Percentiles rank a stretch among this genome's conserved stretches.
Conservation (phyloP, 441 rosid species). For the Bruguiera hainesii region DNA sequence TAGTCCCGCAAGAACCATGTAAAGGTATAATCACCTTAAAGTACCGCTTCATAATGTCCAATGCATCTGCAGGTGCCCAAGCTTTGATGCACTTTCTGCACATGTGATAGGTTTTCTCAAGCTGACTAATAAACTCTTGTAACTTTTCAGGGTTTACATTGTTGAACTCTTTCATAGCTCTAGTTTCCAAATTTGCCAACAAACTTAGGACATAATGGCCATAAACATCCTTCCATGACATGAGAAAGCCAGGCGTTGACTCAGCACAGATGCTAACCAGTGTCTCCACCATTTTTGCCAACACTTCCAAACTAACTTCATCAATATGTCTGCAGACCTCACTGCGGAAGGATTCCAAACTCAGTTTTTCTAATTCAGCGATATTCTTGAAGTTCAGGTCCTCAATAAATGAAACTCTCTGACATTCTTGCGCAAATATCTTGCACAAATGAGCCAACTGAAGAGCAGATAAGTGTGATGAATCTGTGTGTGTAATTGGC, state of each 20-base stretch:
- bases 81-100: constrained; percentile 55
- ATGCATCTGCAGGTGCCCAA: constrained; percentile 62
- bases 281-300: constrained; percentile 78
- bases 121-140: constrained; percentile 56
- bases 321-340: constrained; percentile 67
- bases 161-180: constrained; percentile 40
- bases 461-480: constrained; percentile 30
- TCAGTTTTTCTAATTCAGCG: constrained; percentile 62
- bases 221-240: constrained; percentile 74
- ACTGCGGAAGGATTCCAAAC: constrained; percentile 51
- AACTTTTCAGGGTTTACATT: constrained; percentile 60
- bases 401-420: constrained; percentile 69
- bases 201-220: constrained; percentile 51
- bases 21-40: constrained; percentile 48
- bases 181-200: constrained; percentile 51
- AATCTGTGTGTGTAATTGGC: constrained; percentile 28
- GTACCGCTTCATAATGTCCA: constrained; percentile 63
- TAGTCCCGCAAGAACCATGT: constrained; percentile 38
- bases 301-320: constrained; percentile 68
- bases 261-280: constrained; percentile 42
- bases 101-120: constrained; percentile 67
- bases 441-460: constrained; percentile 51
- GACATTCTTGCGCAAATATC: constrained; percentile 73
- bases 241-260: constrained; percentile 52
- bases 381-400: constrained; percentile 86